These are phyloP conservation scores for Cladosporium sphaerospermum DNA, from an alignment of 2,329 filamentous ascomycete species.

Conservation along the genomic window DNA sequence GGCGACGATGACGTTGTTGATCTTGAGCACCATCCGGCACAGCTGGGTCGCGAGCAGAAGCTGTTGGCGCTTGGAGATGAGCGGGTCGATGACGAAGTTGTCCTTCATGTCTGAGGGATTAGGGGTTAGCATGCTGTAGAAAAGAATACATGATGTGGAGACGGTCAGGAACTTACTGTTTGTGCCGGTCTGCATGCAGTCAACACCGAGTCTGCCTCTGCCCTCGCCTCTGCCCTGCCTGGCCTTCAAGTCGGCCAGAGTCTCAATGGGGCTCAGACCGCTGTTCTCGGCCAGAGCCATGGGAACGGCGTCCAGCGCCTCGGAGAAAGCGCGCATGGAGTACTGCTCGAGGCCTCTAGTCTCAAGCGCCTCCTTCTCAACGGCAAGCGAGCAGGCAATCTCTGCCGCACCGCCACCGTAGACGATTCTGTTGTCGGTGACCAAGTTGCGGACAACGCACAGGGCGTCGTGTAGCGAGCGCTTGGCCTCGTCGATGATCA, in stretches of 20 bases:
- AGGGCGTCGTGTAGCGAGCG: conserved; percentile 94
- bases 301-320: conserved; percentile 86
- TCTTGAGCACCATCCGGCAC: conserved; percentile 95
- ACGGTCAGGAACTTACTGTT: conserved; percentile 55
- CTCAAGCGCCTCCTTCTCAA: conserved; percentile 85
- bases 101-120: conserved; percentile 76
- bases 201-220: conserved; percentile 75
- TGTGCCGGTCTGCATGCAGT: conserved; percentile 93
- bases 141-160: neutral
- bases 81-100: conserved; percentile 93
- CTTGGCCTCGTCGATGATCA: conserved; percentile 99
- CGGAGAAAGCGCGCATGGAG: conserved; percentile 95
- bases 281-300: conserved; percentile 98
- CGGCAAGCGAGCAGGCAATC: conserved; percentile 92
- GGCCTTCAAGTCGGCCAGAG: conserved; percentile 89
- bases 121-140: neutral
- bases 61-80: conserved; percentile 98
- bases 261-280: conserved; percentile 91
- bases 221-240: conserved; percentile 81
- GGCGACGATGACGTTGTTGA: conserved; percentile 91
- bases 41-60: conserved; percentile 92
- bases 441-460: conserved; percentile 94
- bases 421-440: conserved; percentile 92
- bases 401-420: conserved; percentile 96
- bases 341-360: conserved; percentile 98